Base-by-base conservation (phyloP, 1,139 yeast genomes). In the Candida labiduridarum region DNA sequence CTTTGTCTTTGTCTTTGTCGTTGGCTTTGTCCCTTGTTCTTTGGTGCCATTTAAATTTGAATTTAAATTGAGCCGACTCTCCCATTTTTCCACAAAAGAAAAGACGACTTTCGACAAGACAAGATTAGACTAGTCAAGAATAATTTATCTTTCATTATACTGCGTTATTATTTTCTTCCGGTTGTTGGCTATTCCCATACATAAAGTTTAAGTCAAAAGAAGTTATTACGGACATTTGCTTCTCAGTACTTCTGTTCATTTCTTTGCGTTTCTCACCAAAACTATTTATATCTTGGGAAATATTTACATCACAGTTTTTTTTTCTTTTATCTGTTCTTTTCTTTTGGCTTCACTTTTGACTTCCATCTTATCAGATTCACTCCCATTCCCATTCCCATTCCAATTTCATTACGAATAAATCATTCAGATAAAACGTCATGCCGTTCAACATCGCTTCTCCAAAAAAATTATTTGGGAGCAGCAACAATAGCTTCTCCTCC, bases 401-500 rank as follows among this genome's bases (percentile, higher is more conserved):
- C 29, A 15, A 19, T 19, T 19, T 19, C 22, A 19, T 19, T 19
- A 19, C 22, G 4, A 19, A 19, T 19, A 19, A 4, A 3, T 19
- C 22, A 19, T 19, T 19, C 22, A 10, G 8, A 40, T 27, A 34
- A 18, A 6, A 25, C 6, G 30, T 12, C 10, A 41, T 41, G 44
- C 44, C 44, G 6, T 41, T 41, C 22, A 16, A 41, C 30, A 30
- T 41, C 12, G 11, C 36, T 29, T 41, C 44, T 10, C 44, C 44
- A 41, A 41, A 41, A 14, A 41, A 31, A 19, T 6, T 41, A 16
- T 41, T 41, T 18, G 35, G 29, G 10, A 25, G 29, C 29, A 25
- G 29, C 29, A 25, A 25, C 7, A 14, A 22, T 41, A 30, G 29
- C n/a, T 38, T 27, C 1, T 30, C 36, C 29, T 11, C 41, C 9